Base-by-base conservation (phyloP, 2,329 filamentous ascomycete species). In the Moelleriella libera region DNA sequence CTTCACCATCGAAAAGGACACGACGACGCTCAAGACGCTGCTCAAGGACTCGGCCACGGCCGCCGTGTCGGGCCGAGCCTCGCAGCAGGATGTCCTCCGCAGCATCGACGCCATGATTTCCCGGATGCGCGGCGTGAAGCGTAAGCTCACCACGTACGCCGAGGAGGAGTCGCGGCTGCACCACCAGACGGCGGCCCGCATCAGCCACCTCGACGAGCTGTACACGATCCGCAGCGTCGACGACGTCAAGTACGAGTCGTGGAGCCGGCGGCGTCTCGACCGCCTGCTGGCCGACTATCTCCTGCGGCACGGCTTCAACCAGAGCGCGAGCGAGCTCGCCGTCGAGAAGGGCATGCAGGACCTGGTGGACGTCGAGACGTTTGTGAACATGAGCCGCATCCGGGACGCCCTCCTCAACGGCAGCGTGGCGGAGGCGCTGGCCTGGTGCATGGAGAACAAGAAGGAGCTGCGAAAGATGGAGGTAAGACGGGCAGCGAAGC, bases 361-460 rank as follows among this genome's bases (percentile, higher is more conserved):
- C 40, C 71, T 98, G 31, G 88, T 95, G 4, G 92, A 97, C 63
- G 74, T 95, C 2, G 82, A 88, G 45, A 90, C 88, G 0, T 97
- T 97, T 64, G 78, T 85, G 47, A 77, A 83, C 55, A 90, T 89
- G 69, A 83, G 83, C 51, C 76, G 75, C 49, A 88, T 97, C 54
- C 80, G 87, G 50, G 74, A 82, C 56, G 85, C 82, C 51, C 67
- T 98, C 50, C 68, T 77, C 42, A 72, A 74, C 40, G 80, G 82
- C 32, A 85, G 80, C 55, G 84, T 90, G 5, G 73, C 74, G 37
- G 85, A 94, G 57, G 89, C 88, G 28, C 65, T 98, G 47, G 77
- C 80, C 10, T 98, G 92, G 92, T 96, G 92, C 62, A 78, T 74
- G 12, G 90, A 97, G 58, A 95, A 96, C 64, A 92, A 94, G 65